phyloP scores from a whole-genome alignment of 352 stramenopile species.

The Pythium graminicola region DNA sequence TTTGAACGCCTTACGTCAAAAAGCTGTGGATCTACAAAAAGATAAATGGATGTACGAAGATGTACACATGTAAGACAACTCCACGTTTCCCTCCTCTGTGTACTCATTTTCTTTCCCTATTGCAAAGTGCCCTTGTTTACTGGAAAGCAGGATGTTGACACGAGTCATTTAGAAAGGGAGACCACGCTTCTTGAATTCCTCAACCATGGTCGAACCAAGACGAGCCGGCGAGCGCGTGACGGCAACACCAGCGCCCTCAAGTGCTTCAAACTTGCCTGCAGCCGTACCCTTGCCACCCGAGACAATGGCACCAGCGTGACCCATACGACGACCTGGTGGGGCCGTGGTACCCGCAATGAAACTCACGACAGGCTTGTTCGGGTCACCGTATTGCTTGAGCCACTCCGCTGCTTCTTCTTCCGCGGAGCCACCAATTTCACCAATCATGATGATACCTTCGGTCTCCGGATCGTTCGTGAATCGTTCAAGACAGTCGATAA shows the following conservation, averaged over 20 bases:
- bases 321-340: conserved; percentile 97
- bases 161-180: too few species aligned
- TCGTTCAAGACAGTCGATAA: conserved; percentile 98
- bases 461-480: conserved; percentile 99
- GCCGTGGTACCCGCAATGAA: conserved; percentile 99
- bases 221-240: conserved; percentile 95
- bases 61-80: conserved; percentile 35
- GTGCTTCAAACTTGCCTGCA: conserved; percentile 95
- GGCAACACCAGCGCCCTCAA: conserved; percentile 93
- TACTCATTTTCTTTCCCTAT: not conserved
- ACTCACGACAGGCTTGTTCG: conserved; percentile 98
- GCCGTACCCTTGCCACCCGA: conserved; percentile 97
- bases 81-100: not conserved
- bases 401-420: conserved; percentile 99
- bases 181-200: conserved; percentile 88
- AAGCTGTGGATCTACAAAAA: conserved; percentile 49
- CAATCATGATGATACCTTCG: conserved; percentile 99
- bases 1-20: conserved; percentile 40
- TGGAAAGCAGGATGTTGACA: too few species aligned
- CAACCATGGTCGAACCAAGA: conserved; percentile 95
- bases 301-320: conserved; percentile 99
- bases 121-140: too few species aligned
- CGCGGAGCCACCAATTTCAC: conserved; percentile 97
- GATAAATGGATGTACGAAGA: conserved; percentile 79
- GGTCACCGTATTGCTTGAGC: conserved; percentile 96